Evolutionary conservation across 495 filamentous ascomycete species (phyloP).

Genomic region (Daldinia grandis): DNA sequence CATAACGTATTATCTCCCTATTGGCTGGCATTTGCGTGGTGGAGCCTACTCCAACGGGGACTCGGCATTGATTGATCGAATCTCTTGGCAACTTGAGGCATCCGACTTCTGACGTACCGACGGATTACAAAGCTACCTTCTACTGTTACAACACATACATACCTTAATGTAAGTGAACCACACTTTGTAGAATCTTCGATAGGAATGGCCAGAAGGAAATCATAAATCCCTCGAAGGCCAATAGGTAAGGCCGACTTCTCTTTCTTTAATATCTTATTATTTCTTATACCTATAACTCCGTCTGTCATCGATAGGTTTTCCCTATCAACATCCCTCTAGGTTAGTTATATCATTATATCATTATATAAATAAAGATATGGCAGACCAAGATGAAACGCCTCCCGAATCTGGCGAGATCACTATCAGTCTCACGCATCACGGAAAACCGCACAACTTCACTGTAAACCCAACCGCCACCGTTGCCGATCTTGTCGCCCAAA

Average conservation of each 20-base stretch:
- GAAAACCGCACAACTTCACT: slow-evolving; percentile 53
- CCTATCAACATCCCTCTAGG: neutral
- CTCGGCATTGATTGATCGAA: slow-evolving; percentile 10
- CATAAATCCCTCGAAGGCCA: neutral
- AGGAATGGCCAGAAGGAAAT: neutral
- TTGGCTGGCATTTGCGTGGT: slow-evolving; percentile 10
- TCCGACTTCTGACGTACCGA: slow-evolving; percentile 36
- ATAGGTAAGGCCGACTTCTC: slow-evolving; percentile 23
- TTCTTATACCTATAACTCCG: neutral
- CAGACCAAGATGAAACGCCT: slow-evolving; percentile 25
- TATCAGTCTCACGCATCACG: slow-evolving; percentile 67
- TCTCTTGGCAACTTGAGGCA: slow-evolving; percentile 35
- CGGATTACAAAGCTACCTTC: slow-evolving; percentile 3
- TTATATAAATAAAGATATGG: slow-evolving; percentile 25
- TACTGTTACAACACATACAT: neutral
- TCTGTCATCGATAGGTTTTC: slow-evolving; percentile 3
- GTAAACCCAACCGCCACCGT: slow-evolving; percentile 60
- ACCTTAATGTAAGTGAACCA: slow-evolving; percentile 13
- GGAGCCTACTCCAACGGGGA: slow-evolving; percentile 1
- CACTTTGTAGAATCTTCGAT: slow-evolving; percentile 45
- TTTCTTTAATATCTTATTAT: neutral
- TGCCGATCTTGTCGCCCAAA: slow-evolving; percentile 66
- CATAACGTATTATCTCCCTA: slow-evolving; percentile 10
- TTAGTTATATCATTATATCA: too few species aligned
- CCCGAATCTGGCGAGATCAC: slow-evolving; percentile 43